These are phyloP conservation scores for Chalciporus sphaerocephalus DNA, from an alignment of 768 basidiomycete genomes.

Conservation along the genomic window DNA sequence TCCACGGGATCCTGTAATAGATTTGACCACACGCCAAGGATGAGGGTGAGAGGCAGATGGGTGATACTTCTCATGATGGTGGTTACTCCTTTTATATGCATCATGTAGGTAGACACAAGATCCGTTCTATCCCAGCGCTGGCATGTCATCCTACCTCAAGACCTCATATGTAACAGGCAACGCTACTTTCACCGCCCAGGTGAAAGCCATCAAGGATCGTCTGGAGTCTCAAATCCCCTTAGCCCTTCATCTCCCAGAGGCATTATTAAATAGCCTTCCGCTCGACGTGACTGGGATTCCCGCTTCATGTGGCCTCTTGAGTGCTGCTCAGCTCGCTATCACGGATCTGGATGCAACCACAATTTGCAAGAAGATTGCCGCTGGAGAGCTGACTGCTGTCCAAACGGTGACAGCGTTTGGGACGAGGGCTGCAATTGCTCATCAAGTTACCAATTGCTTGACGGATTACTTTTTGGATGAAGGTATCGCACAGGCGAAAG, in stretches of 20 bases:
- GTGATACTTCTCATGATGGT: not conserved
- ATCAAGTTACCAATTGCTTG: slow-evolving; percentile 41
- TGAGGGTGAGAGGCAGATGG: not conserved
- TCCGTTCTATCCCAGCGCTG: not conserved
- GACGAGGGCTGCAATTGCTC: slow-evolving; percentile 51
- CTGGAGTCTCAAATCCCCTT: not conserved
- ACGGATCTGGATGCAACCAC: slow-evolving; percentile 37
- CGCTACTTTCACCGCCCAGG: not conserved
- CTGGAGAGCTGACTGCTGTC: slow-evolving; percentile 34
- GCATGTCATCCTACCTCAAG: not conserved
- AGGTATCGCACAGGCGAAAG: slow-evolving; percentile 35
- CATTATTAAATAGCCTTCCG: slow-evolving; percentile 20
- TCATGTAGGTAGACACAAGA: not conserved
- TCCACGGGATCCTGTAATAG: not conserved
- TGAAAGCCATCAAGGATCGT: not conserved
- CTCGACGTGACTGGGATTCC: slow-evolving; percentile 34
- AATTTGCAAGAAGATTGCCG: slow-evolving; percentile 27
- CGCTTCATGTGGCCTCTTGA: slow-evolving; percentile 27
- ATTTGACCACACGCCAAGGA: not conserved
- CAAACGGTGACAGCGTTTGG: slow-evolving; percentile 40
- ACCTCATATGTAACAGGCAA: not conserved
- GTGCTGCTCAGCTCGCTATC: slow-evolving; percentile 30
- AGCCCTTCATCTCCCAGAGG: slow-evolving; percentile 8
- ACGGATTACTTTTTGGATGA: slow-evolving; percentile 46
- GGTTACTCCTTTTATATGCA: not conserved